Percentiles rank a stretch among this genome's conserved stretches.
phyloP scores from a whole-genome alignment of 805 yeast genomes.

The Cyberlindnera galapagoensis region DNA sequence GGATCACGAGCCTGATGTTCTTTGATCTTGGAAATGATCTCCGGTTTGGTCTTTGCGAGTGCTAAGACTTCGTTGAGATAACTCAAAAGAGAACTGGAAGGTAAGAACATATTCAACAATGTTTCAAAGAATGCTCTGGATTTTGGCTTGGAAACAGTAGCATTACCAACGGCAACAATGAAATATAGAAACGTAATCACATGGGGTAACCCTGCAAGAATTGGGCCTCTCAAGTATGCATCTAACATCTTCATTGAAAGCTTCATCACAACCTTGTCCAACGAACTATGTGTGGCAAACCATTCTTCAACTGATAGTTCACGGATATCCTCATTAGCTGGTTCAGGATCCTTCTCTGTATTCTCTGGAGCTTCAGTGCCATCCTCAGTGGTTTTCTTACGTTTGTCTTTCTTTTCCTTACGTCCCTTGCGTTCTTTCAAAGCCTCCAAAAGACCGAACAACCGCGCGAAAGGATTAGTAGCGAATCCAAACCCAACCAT shows the following conservation, averaged over 20 bases:
- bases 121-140: constrained; percentile 42
- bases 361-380: constrained; percentile 1
- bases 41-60: constrained; percentile 19
- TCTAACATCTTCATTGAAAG: constrained; percentile 62
- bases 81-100: constrained; percentile 61
- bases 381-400: constrained; percentile 10
- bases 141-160: constrained; percentile 38
- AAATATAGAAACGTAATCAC: constrained; percentile 74
- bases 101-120: constrained; percentile 50
- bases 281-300: constrained; percentile 47
- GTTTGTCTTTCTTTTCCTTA: constrained; percentile 55
- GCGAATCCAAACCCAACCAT: constrained; percentile 74
- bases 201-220: constrained; percentile 63
- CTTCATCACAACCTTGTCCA: constrained; percentile 51
- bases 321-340: constrained; percentile 1
- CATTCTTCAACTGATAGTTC: constrained; percentile 31
- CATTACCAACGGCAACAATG: constrained; percentile 55
- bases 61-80: constrained; percentile 55
- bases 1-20: constrained; percentile 11
- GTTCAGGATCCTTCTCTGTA: background rate
- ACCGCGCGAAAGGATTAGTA: constrained; percentile 66
- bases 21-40: constrained; percentile 1
- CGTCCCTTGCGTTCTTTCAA: constrained; percentile 65
- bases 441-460: constrained; percentile 67
- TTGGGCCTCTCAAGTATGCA: constrained; percentile 64